Evolutionary conservation across 2,329 filamentous ascomycete genomes (phyloP), one percentile per base, ranked within the genome.

Genomic region (Arthrobotrys iridis): DNA sequence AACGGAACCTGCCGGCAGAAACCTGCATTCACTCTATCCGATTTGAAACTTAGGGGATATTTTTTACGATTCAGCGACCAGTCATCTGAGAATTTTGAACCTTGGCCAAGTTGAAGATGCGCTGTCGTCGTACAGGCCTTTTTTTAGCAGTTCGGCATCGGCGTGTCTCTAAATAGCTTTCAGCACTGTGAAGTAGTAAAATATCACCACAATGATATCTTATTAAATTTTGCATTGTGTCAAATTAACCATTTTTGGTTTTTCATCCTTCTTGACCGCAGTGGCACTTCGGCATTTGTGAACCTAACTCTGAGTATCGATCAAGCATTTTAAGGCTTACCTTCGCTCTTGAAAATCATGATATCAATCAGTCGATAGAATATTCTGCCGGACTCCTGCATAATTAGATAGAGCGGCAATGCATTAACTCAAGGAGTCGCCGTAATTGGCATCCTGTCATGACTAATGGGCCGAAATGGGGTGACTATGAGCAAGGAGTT

Each of bases 91-190:
- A 8, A 37, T 13, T n/a, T n/a, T 37, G 28, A 52, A 64, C 60
- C 60, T n/a, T 37, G 45, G 30, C 22, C 35, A 59, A 0, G 8
- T 30, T 28, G 6, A 28, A 18, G 26, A 11, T 37, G 6, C 62
- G 15, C 18, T 37, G 26, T 13, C 10, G 37, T 33, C 13, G 28
- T 28, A 62, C 26, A 30, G 59, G 11, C 22, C n/a, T 57, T 65
- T 58, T 65, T 66, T 60, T 73, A 59, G 50, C 30, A 59, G 59
- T 58, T 73, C 68, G 68, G 68, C 40, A 50, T 73, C 3, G 58
- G 68, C 60, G 68, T 48, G 20, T 10, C 35, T 28, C 45, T 50
- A 73, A 73, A 66, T 65, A 60, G 46, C 22, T 50, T 24, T 30
- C 46, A 48, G 52, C 67, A 45, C 22, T 41, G 50, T 28, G 50